Conservation (phyloP, 768 basidiomycete species). For the Leucocoprinus sp. region DNA sequence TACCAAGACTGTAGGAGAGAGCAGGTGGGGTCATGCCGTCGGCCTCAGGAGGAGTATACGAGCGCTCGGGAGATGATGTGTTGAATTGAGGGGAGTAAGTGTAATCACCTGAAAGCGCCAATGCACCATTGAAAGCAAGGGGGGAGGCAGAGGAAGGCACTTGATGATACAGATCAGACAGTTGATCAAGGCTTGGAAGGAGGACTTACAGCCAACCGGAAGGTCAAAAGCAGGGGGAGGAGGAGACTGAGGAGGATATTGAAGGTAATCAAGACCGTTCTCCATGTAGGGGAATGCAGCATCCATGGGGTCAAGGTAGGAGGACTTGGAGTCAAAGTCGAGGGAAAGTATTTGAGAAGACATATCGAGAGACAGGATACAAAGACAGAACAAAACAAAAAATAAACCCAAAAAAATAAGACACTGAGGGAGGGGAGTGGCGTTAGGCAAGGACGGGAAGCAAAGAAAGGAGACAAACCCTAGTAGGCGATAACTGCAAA, state of each 20-base stretch:
- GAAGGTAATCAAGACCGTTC: constrained; percentile 52
- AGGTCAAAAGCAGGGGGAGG: constrained; percentile 46
- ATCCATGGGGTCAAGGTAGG: constrained; percentile 41
- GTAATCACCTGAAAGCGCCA: constrained; percentile 50
- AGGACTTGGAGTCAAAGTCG: constrained; percentile 43
- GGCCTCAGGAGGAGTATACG: constrained; percentile 61
- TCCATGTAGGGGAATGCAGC: constrained; percentile 42
- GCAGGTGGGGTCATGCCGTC: constrained; percentile 63
- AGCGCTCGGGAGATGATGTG: constrained; percentile 50
- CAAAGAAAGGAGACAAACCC: constrained; percentile 15
- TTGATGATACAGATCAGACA: constrained; percentile 19
- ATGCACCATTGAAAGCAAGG: constrained; percentile 47
- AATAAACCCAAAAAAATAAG: constrained; percentile 19
- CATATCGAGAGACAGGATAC: constrained; percentile 26
- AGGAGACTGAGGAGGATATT: constrained; percentile 56
- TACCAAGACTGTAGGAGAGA: constrained; percentile 58
- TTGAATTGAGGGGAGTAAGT: constrained; percentile 46
- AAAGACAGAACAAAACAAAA: constrained; percentile 23
- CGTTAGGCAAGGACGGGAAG: constrained; percentile 22
- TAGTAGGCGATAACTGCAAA: constrained; percentile 21
- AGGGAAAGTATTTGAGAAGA: constrained; percentile 29
- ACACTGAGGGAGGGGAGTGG: constrained; percentile 17
- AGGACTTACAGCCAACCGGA: constrained; percentile 53
- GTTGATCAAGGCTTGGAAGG: constrained; percentile 6
- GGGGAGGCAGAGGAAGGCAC: constrained; percentile 54